These are phyloP conservation scores for Aspergillus ochraceus DNA, from an alignment of 2,329 filamentous ascomycete genomes.

Conservation along the genomic window DNA sequence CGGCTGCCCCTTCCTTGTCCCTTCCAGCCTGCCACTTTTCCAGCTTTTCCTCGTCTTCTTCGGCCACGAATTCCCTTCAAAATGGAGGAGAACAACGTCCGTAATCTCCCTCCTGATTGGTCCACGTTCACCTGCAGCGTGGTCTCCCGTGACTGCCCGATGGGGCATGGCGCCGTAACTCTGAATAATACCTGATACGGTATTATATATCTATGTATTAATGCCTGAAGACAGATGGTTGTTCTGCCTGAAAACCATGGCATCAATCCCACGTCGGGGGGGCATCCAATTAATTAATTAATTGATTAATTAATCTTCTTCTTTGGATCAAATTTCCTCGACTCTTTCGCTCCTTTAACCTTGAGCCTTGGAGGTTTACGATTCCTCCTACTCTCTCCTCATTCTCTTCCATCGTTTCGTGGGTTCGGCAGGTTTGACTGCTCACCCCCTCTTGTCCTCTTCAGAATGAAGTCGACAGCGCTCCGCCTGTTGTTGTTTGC, in stretches of 20 bases:
- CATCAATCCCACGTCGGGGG: not conserved
- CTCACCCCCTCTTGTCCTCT: slow-evolving; percentile 15
- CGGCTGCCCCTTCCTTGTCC: not conserved
- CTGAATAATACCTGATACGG: not conserved
- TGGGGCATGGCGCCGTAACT: no score
- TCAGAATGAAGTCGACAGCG: slow-evolving; percentile 67
- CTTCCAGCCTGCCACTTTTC: not conserved
- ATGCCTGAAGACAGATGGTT: slow-evolving; percentile 12
- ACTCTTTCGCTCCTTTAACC: not conserved
- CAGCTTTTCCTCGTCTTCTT: slow-evolving; percentile 9
- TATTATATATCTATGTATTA: slow-evolving; percentile 10
- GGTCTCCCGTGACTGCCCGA: no score
- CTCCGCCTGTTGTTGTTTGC: slow-evolving; percentile 68
- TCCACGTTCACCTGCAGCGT: slow-evolving; percentile 20
- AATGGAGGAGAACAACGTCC: not conserved
- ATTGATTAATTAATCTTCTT: no score
- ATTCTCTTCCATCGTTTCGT: slow-evolving; percentile 11
- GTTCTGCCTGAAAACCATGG: slow-evolving; percentile 7
- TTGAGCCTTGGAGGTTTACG: not conserved
- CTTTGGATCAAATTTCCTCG: not conserved
- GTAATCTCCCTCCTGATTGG: slow-evolving; percentile 11
- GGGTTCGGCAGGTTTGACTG: slow-evolving; percentile 26
- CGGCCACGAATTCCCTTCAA: not conserved
- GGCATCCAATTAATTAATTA: not conserved
- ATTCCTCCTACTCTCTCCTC: slow-evolving; percentile 13